Conservation (phyloP, 148 eudicot genomes). For the Rhododendron kiyosumense region DNA sequence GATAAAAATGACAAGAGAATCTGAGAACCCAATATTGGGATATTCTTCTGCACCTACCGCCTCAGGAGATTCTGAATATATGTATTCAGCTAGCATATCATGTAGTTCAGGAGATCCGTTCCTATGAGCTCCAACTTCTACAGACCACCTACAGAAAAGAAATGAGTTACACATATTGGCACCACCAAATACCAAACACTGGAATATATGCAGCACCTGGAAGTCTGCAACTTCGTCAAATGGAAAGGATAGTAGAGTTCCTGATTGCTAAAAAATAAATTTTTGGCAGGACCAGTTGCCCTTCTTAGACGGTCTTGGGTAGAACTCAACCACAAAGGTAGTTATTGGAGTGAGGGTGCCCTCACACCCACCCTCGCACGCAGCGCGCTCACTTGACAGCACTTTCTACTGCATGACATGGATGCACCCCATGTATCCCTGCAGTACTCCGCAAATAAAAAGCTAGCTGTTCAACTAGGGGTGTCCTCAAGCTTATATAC, state of each 20-base stretch:
- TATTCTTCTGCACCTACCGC: slow-evolving; percentile 45
- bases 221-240: not conserved
- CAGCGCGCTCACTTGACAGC: not conserved
- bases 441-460: not conserved
- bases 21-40: not conserved
- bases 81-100: slow-evolving; percentile 88
- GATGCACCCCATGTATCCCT: not conserved
- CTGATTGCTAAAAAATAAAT: not conserved
- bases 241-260: not conserved
- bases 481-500: not conserved
- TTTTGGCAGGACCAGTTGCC: not conserved
- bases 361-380: not conserved
- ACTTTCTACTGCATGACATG: not conserved
- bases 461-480: not conserved
- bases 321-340: not conserved
- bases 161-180: not conserved
- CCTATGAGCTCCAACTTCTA: slow-evolving; percentile 65
- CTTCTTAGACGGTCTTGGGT: not conserved
- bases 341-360: not conserved
- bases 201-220: not conserved
- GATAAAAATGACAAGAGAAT: not conserved
- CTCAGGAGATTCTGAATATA: slow-evolving; percentile 88
- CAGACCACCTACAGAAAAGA: slow-evolving; percentile 69
- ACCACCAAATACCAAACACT: slow-evolving; percentile 1
- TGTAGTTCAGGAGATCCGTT: slow-evolving; percentile 79